Conservation (phyloP, 345 rosid genomes). For the Eucalyptus guilfoylei region DNA sequence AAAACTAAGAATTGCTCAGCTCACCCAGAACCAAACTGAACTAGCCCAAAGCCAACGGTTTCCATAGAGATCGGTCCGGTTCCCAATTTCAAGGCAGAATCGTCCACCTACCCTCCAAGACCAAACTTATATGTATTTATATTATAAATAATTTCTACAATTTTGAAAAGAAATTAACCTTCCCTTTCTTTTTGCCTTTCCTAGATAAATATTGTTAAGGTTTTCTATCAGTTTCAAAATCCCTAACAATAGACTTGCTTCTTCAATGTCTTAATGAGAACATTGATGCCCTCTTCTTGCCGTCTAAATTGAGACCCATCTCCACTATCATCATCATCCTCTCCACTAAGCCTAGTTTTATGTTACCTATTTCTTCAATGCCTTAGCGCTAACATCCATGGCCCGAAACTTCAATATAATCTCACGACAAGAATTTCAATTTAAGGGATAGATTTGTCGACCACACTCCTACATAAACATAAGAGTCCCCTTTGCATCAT, state of each 20-base stretch:
- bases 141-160: neutral
- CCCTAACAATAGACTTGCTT: neutral
- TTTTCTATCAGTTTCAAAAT: neutral
- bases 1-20: fast-evolving
- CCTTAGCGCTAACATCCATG: neutral
- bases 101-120: fast-evolving
- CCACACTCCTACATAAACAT: neutral
- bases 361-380: neutral
- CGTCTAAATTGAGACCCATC: neutral
- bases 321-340: neutral
- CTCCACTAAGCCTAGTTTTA: neutral
- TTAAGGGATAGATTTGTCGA: neutral
- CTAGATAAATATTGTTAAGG: neutral
- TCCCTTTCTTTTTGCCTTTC: neutral
- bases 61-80: fast-evolving
- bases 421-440: neutral
- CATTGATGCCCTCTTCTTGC: neutral
- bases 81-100: fast-evolving
- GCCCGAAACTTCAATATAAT: neutral
- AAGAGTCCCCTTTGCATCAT: neutral
- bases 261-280: neutral
- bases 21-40: fast-evolving
- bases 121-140: too few relatives aligned
- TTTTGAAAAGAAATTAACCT: neutral
- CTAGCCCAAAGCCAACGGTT: fast-evolving